phyloP scores from a whole-genome alignment of 78 protist genomes.

The Dictyostelium intermedium region DNA sequence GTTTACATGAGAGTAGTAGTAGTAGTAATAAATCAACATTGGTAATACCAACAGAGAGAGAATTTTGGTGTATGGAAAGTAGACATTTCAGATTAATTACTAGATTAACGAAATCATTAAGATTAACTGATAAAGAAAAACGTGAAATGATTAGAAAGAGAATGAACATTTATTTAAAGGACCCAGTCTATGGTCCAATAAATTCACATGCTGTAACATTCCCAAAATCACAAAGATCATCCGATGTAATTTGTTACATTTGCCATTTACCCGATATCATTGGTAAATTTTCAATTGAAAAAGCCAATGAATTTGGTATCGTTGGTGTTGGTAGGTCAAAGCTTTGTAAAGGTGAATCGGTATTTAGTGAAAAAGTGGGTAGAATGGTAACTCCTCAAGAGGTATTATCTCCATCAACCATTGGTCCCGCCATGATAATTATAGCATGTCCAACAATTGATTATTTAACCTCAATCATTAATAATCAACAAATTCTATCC shows the following conservation, averaged over 20 bases:
- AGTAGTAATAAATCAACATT: background rate
- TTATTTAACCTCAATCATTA: background rate
- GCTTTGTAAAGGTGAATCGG: slow-evolving; percentile 41
- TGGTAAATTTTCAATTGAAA: slow-evolving; percentile 30
- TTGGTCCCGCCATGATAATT: slow-evolving; percentile 41
- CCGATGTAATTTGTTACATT: slow-evolving; percentile 8
- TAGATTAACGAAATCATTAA: background rate
- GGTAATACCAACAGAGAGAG: background rate
- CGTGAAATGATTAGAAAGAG: slow-evolving; percentile 5
- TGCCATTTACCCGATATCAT: slow-evolving; percentile 53
- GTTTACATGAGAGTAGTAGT: background rate
- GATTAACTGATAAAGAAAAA: background rate
- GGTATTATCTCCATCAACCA: slow-evolving; percentile 35
- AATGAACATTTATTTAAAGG: background rate
- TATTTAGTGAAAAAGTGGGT: slow-evolving; percentile 4
- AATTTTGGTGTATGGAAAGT: slow-evolving; percentile 35
- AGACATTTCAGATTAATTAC: slow-evolving; percentile 43
- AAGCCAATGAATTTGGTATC: slow-evolving; percentile 37
- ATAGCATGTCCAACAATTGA: slow-evolving; percentile 20
- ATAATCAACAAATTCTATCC: background rate
- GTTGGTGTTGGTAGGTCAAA: background rate
- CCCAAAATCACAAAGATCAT: background rate
- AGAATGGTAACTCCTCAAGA: background rate
- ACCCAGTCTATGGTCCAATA: slow-evolving; percentile 11
- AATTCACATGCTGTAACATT: background rate